Evolutionary conservation across 2,329 filamentous ascomycete genomes (phyloP).

Genomic region (Fusarium xylarioides): DNA sequence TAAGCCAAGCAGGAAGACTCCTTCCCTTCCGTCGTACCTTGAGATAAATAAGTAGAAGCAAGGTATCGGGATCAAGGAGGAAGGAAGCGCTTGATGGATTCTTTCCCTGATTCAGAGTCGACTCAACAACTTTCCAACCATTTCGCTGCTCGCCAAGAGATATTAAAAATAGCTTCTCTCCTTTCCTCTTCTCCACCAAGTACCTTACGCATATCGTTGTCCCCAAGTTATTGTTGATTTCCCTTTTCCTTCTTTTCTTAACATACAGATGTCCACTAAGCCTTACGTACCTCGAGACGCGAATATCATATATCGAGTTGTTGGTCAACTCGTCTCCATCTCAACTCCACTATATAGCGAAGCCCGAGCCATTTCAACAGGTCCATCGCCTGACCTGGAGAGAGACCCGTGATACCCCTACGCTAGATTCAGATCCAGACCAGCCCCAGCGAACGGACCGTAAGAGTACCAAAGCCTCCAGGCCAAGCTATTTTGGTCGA

Average conservation of each 20-base stretch:
- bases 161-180: slow-evolving; percentile 13
- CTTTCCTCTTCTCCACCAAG: slow-evolving; percentile 1
- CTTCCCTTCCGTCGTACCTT: neutral
- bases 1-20: neutral
- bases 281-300: slow-evolving; percentile 23
- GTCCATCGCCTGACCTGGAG: slow-evolving; percentile 25
- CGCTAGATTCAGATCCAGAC: slow-evolving; percentile 42
- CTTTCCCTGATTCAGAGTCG: neutral
- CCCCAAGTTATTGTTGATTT: neutral
- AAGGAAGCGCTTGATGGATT: slow-evolving; percentile 2
- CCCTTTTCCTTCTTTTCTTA: neutral
- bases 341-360: slow-evolving; percentile 20
- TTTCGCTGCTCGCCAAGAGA: neutral
- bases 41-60: neutral
- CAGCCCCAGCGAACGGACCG: slow-evolving; percentile 38
- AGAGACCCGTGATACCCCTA: slow-evolving; percentile 18
- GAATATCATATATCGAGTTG: slow-evolving; percentile 16
- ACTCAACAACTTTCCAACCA: neutral
- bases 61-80: neutral
- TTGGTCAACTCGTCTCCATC: slow-evolving; percentile 29
- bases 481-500: slow-evolving; percentile 41
- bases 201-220: neutral
- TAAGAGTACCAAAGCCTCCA: slow-evolving; percentile 25
- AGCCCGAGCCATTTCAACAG: slow-evolving; percentile 37
- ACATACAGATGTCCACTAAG: slow-evolving; percentile 12